Percentiles rank a stretch among this genome's conserved stretches.
Conservation (phyloP, 192 early-diverging fungal species). For the Funneliformis geosporum region DNA sequence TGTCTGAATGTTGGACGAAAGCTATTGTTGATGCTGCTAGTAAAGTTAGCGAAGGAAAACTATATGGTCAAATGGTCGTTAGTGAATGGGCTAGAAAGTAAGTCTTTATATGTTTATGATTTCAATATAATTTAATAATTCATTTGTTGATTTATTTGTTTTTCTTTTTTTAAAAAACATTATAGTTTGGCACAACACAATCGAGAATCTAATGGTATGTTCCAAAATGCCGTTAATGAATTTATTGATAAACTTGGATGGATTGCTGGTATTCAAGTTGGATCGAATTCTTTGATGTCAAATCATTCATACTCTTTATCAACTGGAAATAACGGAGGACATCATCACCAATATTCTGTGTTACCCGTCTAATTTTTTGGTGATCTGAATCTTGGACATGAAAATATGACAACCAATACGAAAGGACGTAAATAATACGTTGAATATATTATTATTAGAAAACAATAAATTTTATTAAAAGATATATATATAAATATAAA, state of each 20-base stretch:
- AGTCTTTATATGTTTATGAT: constrained; percentile 19
- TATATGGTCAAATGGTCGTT: constrained; percentile 76
- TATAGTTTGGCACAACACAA: constrained; percentile 65
- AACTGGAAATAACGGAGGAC: background rate
- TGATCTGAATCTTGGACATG: too few relatives aligned
- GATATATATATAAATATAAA: too few relatives aligned
- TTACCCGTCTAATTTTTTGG: background rate
- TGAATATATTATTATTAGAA: too few relatives aligned
- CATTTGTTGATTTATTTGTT: background rate
- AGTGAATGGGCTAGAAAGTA: constrained; percentile 83
- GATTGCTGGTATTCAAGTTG: constrained; percentile 62
- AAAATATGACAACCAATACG: too few relatives aligned
- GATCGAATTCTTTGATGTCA: background rate
- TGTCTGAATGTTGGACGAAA: constrained; percentile 76
- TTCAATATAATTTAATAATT: background rate
- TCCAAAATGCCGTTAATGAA: constrained; percentile 59
- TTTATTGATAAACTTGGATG: constrained; percentile 69
- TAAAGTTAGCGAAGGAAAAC: constrained; percentile 76
- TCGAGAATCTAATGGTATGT: constrained; percentile 57
- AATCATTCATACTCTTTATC: background rate
- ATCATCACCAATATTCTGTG: background rate
- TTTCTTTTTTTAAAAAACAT: background rate
- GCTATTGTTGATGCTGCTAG: constrained; percentile 72
- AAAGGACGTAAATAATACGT: too few relatives aligned
- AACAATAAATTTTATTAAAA: too few relatives aligned